phyloP scores from a whole-genome alignment of 768 basidiomycete genomes.

The Pulveroboletus sp. region DNA sequence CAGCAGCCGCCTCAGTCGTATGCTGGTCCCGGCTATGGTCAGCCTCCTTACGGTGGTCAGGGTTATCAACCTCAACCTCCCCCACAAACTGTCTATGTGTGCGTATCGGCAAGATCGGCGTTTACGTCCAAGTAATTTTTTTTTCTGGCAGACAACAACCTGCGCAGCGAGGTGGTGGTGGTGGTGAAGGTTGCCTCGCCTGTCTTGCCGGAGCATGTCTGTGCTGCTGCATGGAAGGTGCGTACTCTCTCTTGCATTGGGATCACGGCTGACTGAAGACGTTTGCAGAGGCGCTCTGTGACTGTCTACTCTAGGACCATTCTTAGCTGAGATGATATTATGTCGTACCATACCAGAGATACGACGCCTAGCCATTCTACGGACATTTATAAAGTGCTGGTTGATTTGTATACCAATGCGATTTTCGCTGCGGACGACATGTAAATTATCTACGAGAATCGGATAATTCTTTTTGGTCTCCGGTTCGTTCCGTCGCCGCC shows the following conservation, averaged over 20 bases:
- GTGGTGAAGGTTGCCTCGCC: conserved; percentile 38
- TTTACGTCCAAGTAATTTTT: background rate
- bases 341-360: conserved; percentile 16
- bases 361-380: conserved; percentile 8
- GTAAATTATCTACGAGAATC: conserved; percentile 29
- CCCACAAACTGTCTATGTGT: conserved; percentile 85
- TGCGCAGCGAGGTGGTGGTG: conserved; percentile 32
- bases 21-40: conserved; percentile 44
- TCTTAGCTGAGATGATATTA: conserved; percentile 4
- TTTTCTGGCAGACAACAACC: conserved; percentile 37
- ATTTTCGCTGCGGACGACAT: conserved; percentile 15
- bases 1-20: conserved; percentile 73
- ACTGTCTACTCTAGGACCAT: conserved; percentile 52
- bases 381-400: conserved; percentile 19
- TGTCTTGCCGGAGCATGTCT: conserved; percentile 46
- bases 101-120: conserved; percentile 26
- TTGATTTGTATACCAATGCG: no score
- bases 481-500: conserved; percentile 45
- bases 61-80: conserved; percentile 58
- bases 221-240: conserved; percentile 52
- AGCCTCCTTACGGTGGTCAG: conserved; percentile 26
- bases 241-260: conserved; percentile 23
- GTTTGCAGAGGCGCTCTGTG: conserved; percentile 59
- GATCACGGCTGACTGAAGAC: conserved; percentile 22
- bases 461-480: conserved; percentile 30